Evolutionary conservation across 1,284 basidiomycete species (phyloP), one percentile per base, ranked within the genome.

Genomic region (Vanrija sp.): DNA sequence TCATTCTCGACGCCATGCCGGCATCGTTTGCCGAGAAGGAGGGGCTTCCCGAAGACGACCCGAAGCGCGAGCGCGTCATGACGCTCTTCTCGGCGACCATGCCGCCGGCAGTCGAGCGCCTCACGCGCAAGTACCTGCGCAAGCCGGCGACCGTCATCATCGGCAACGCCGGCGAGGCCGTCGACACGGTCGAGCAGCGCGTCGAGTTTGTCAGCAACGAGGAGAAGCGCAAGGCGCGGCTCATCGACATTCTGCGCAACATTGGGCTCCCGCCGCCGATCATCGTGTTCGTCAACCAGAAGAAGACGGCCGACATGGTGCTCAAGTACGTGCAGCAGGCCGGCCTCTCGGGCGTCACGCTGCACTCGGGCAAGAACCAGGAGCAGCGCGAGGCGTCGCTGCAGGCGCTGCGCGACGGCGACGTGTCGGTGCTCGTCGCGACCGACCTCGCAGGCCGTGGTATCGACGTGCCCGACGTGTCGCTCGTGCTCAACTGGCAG

Each of bases 281-380:
- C 68, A 98, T 99, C 62, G 89, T 95, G 14, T 99, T 98, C 77
- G 93, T 97, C 79, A 98, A 98, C 76, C 94, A 98, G 77, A 98
- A 98, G 81, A 95, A 95, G 81, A 94, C 90, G 6, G 95, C 94
- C 43, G 95, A 99, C 69, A 87, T 90, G 84, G 88, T 99, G 20
- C 87, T 90, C 38, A 90, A 90, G 72, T 93, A 96, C 68, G 79
- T 98, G 8, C 84, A 85, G 49, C 86, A 90, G 51, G 87, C 85
- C 37, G 89, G 89, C 41, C 84, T 90, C 72, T 86, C 80, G 58
- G 86, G 88, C 0, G 84, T 90, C 9, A 94, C 92, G 0, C 73
- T 99, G 61, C 96, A 99, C 73, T 96, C 93, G 5, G 95, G 94
- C 56, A 98, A 98, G 78, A 93, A 88, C 59, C 95, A 99, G 76